These are phyloP conservation scores for Dalbergia cochinchinensis DNA, from an alignment of 306 rosid genomes.

Conservation along the genomic window DNA sequence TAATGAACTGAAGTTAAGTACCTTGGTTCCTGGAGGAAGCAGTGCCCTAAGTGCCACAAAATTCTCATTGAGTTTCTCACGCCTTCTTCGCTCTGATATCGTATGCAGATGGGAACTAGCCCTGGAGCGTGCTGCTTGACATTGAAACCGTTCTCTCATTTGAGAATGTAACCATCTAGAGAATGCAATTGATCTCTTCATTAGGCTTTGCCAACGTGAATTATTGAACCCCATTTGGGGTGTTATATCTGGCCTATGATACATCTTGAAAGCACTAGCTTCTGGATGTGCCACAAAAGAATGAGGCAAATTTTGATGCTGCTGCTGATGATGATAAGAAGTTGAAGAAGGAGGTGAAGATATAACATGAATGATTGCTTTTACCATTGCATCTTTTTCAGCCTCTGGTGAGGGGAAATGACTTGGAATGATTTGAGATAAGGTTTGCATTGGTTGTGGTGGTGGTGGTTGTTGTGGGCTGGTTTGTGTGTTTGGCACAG, in stretches of 20 bases:
- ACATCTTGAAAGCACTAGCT: slow-evolving; percentile 66
- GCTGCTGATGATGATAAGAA: slow-evolving; percentile 43
- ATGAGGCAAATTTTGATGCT: slow-evolving; percentile 33
- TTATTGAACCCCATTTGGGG: slow-evolving; percentile 17
- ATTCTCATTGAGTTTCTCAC: slow-evolving; percentile 80
- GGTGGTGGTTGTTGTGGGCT: slow-evolving; percentile 51
- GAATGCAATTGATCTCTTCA: slow-evolving; percentile 72
- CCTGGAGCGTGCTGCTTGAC: slow-evolving; percentile 56
- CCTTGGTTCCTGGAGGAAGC: slow-evolving; percentile 92
- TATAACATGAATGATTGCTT: slow-evolving; percentile 65
- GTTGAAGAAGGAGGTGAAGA: slow-evolving; percentile 39
- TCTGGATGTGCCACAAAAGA: slow-evolving; percentile 41
- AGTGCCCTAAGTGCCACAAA: slow-evolving; percentile 73
- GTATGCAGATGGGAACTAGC: slow-evolving; percentile 62
- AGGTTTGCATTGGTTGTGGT: slow-evolving; percentile 47
- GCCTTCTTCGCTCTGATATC: slow-evolving; percentile 81
- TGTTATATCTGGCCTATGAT: slow-evolving; percentile 21
- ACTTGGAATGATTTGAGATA: slow-evolving; percentile 39
- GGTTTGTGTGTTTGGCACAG: slow-evolving; percentile 22
- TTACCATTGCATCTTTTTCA: slow-evolving; percentile 66
- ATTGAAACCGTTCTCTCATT: slow-evolving; percentile 54
- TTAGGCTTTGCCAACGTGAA: slow-evolving; percentile 50
- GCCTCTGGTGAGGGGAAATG: slow-evolving; percentile 36
- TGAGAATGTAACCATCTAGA: slow-evolving; percentile 51
- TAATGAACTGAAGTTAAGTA: slow-evolving; percentile 23